A percentile compares a stretch with the other conserved stretches of the same genome.
These are phyloP conservation scores for Phytophthora tubulina DNA, from an alignment of 352 stramenopile species.

Conservation along the genomic window DNA sequence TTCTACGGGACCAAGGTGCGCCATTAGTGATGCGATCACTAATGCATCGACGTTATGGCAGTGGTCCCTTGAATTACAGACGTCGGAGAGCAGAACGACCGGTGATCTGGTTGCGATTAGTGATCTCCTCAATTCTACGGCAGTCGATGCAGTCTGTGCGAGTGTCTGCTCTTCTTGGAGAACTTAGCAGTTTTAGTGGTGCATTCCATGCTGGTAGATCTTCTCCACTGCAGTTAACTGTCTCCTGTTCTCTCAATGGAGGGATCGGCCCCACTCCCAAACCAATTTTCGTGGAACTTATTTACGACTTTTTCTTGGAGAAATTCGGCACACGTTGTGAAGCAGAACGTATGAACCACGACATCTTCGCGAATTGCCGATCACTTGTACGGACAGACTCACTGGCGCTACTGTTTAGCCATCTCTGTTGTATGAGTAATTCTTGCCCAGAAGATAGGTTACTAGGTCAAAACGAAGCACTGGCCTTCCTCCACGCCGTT, in stretches of 20 bases:
- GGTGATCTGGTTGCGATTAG: constrained; percentile 62
- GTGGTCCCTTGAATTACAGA: constrained; percentile 33
- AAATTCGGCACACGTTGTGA: constrained; percentile 78
- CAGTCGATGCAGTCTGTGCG: constrained; percentile 47
- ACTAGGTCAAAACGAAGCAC: constrained; percentile 73
- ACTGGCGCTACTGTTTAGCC: constrained; percentile 69
- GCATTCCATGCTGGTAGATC: constrained; percentile 29
- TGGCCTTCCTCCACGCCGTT: constrained; percentile 68
- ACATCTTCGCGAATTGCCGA: constrained; percentile 86
- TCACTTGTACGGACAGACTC: constrained; percentile 47
- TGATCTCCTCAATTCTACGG: constrained; percentile 71
- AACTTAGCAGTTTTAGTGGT: constrained; percentile 64
- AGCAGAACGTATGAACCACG: constrained; percentile 84
- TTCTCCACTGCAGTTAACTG: constrained; percentile 34
- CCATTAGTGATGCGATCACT: constrained; percentile 80
- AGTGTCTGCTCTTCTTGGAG: constrained; percentile 41
- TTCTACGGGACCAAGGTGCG: constrained; percentile 69
- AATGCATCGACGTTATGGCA: constrained; percentile 74
- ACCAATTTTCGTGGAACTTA: constrained; percentile 71
- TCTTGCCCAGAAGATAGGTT: constrained; percentile 65
- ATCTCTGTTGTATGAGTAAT: constrained; percentile 79
- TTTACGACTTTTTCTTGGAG: constrained; percentile 83
- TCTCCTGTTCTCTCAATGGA: constrained; percentile 54
- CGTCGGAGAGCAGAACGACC: constrained; percentile 53
- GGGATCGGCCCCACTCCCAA: constrained; percentile 66